phyloP scores from a whole-genome alignment of 106 monocot genomes.

The Dioscorea zingiberensis region DNA sequence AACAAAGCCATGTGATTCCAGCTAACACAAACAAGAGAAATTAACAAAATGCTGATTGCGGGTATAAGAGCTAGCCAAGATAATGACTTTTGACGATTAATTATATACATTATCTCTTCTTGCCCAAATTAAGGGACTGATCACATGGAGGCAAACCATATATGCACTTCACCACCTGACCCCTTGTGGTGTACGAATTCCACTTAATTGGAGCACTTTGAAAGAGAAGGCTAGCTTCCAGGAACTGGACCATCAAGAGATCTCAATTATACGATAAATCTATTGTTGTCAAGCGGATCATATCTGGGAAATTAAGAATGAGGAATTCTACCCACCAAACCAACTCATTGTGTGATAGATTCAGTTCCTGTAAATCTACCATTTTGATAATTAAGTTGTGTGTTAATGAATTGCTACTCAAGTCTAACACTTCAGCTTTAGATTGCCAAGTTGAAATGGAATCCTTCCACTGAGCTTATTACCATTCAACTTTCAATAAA shows the following conservation, averaged over 20 bases:
- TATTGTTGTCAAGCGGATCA: conserved; percentile 13
- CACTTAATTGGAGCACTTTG: background rate
- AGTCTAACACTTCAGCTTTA: conserved; percentile 20
- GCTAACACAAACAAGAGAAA: background rate
- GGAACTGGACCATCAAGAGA: conserved; percentile 20
- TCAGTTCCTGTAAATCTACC: background rate
- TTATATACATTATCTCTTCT: background rate
- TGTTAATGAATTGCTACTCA: conserved; percentile 15
- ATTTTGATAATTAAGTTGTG: conserved; percentile 7
- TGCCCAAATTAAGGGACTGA: background rate
- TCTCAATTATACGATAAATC: conserved; percentile 29
- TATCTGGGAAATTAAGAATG: background rate
- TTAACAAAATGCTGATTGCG: background rate
- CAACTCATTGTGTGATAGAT: conserved; percentile 23
- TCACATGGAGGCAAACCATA: conserved; percentile 6
- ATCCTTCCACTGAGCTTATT: conserved; percentile 17
- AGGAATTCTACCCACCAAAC: conserved; percentile 10
- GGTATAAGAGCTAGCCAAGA: conserved; percentile 4
- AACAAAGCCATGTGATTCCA: background rate
- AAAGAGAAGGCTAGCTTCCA: background rate
- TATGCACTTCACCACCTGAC: conserved; percentile 5
- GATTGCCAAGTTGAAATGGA: conserved; percentile 20
- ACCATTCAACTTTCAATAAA: conserved; percentile 5
- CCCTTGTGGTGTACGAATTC: conserved; percentile 13
- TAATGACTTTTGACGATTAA: background rate